Evolutionary conservation across 768 basidiomycete genomes (phyloP).

Genomic region (Tylopilus rubrobrunneus): DNA sequence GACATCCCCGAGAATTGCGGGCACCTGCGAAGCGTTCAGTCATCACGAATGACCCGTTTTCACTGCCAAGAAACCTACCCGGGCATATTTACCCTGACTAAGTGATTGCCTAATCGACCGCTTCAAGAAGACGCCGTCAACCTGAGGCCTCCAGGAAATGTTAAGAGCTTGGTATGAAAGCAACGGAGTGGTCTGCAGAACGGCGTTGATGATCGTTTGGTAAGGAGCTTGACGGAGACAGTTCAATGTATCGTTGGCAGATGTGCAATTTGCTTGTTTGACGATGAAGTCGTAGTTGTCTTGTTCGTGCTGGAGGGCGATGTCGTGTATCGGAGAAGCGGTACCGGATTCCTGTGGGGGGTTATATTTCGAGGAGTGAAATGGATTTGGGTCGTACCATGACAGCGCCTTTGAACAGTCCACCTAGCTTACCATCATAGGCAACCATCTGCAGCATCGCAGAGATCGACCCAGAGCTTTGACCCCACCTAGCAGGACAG

Average conservation of each 20-base stretch:
- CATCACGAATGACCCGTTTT: background rate
- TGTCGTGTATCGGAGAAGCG: background rate
- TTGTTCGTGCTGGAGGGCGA: conserved; percentile 4
- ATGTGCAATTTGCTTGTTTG: conserved; percentile 8
- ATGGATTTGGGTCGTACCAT: conserved; percentile 8
- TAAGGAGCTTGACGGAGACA: conserved; percentile 19
- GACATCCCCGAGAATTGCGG: background rate
- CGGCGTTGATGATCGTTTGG: conserved; percentile 6
- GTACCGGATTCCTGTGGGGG: conserved; percentile 13
- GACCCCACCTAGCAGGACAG: background rate
- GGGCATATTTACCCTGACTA: conserved; percentile 30
- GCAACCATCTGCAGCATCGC: conserved; percentile 4
- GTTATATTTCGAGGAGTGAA: too few relatives aligned
- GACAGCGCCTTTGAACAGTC: conserved; percentile 16
- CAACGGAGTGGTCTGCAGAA: conserved; percentile 4
- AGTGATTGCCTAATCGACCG: background rate
- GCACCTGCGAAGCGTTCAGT: background rate
- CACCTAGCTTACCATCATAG: conserved; percentile 7
- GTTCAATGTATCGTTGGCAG: conserved; percentile 8
- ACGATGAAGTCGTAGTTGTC: conserved; percentile 17
- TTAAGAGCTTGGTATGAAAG: conserved; percentile 14
- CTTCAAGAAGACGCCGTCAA: conserved; percentile 3
- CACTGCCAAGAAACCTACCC: conserved; percentile 9
- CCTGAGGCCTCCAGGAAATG: conserved; percentile 8
- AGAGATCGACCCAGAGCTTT: background rate